A percentile compares a stretch with the other conserved stretches of the same genome.
phyloP scores from a whole-genome alignment of 441 rosid species.

The Euphorbia celastroides region DNA sequence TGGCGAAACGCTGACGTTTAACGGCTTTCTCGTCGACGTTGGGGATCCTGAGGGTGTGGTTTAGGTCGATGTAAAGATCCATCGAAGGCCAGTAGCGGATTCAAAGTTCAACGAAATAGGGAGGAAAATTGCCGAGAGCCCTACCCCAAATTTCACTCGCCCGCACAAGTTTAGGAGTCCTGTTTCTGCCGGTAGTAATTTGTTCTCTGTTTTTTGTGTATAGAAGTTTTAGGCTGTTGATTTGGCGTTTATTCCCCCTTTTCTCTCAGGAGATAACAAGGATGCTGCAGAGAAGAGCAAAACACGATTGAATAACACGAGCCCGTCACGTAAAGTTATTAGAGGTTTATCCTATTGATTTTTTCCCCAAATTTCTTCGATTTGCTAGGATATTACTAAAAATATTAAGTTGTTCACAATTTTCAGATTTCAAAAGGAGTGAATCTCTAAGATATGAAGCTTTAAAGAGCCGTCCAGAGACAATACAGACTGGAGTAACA shows the following conservation, averaged over 20 bases:
- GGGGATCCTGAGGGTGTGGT: constrained; percentile 48
- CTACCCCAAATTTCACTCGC: constrained; percentile 22
- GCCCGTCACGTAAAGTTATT: constrained; percentile 43
- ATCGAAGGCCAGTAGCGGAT: constrained; percentile 18
- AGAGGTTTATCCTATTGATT: constrained; percentile 29
- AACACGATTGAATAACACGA: constrained; percentile 22
- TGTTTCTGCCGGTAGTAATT: constrained; percentile 32
- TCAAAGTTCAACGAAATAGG: constrained; percentile 21
- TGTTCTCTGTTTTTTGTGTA: not conserved
- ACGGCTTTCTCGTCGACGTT: constrained; percentile 58
- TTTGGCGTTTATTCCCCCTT: not conserved
- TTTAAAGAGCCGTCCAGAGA: constrained; percentile 23
- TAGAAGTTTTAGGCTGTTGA: not conserved
- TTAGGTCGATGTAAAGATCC: not conserved
- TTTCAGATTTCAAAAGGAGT: constrained; percentile 54
- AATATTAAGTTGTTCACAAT: constrained; percentile 6
- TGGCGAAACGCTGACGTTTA: constrained; percentile 55
- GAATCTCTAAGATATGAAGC: constrained; percentile 41
- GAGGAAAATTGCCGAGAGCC: constrained; percentile 20
- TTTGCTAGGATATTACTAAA: not conserved
- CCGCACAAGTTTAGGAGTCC: constrained; percentile 39
- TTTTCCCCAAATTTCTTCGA: not conserved
- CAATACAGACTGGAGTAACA: constrained; percentile 19
- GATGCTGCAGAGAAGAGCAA: constrained; percentile 25
- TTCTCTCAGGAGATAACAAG: constrained; percentile 26